A percentile compares a stretch with the other conserved stretches of the same genome.
These are phyloP conservation scores for Penicillium sp. DNA, from an alignment of 2,329 filamentous ascomycete species.

Conservation along the genomic window DNA sequence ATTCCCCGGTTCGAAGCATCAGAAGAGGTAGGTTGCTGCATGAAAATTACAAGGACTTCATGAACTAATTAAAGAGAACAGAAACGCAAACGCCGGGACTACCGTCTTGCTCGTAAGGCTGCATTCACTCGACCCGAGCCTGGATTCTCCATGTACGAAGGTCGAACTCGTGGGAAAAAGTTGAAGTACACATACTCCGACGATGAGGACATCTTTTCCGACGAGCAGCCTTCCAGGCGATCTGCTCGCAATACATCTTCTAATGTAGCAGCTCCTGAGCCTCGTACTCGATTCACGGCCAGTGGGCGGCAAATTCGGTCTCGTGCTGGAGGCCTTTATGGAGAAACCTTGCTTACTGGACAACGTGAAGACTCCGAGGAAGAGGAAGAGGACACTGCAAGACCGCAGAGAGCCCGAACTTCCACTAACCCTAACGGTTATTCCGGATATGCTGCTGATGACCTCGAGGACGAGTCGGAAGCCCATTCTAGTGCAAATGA, in stretches of 20 bases:
- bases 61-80: constrained; percentile 36
- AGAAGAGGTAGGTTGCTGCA: constrained; percentile 68
- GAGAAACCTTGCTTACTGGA: constrained; percentile 57
- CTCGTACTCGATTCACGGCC: constrained; percentile 69
- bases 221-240: constrained; percentile 63
- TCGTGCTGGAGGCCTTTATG: constrained; percentile 56
- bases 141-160: constrained; percentile 92
- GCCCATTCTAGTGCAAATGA: constrained; percentile 56
- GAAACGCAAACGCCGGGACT: constrained; percentile 93
- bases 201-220: constrained; percentile 70
- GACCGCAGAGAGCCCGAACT: constrained; percentile 40
- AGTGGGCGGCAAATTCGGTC: constrained; percentile 78
- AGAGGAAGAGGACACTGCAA: constrained; percentile 45
- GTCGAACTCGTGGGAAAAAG: constrained; percentile 91
- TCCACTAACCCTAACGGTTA: constrained; percentile 37
- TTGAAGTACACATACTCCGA: constrained; percentile 97
- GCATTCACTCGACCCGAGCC: constrained; percentile 84
- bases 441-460: constrained; percentile 60
- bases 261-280: constrained; percentile 66
- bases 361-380: constrained; percentile 49
- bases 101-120: constrained; percentile 80
- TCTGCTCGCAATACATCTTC: constrained; percentile 67
- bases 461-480: constrained; percentile 68
- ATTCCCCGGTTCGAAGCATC: constrained; percentile 90
- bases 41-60: background rate